Conservation (phyloP, 2,329 filamentous ascomycete genomes). For the Plectosphaerella sp. region DNA sequence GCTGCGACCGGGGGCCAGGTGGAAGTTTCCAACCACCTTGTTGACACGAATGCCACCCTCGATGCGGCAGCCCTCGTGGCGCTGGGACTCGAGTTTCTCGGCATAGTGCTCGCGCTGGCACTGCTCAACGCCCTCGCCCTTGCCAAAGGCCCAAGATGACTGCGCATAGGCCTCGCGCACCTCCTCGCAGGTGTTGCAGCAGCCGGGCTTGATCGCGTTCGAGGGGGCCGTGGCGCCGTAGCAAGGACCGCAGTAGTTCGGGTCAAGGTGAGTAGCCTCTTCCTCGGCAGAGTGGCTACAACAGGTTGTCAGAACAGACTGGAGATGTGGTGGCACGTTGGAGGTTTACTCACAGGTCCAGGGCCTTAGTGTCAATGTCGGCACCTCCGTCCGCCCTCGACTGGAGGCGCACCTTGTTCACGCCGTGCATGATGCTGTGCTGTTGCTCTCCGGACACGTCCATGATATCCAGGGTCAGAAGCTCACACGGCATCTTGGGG, state of each 20-base stretch:
- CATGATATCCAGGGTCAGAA: slow-evolving; percentile 97
- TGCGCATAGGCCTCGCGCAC: slow-evolving; percentile 90
- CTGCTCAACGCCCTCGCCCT: slow-evolving; percentile 89
- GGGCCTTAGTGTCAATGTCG: slow-evolving; percentile 64
- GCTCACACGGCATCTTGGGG: slow-evolving; percentile 87
- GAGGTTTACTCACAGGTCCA: slow-evolving; percentile 55
- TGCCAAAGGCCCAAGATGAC: slow-evolving; percentile 89
- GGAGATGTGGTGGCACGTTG: slow-evolving; percentile 9
- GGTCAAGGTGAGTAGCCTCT: slow-evolving; percentile 73
- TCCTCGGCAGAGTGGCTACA: slow-evolving; percentile 63
- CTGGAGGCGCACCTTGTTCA: slow-evolving; percentile 82
- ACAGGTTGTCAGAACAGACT: slow-evolving; percentile 6
- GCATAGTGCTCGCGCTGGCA: slow-evolving; percentile 92
- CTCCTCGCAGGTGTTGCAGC: slow-evolving; percentile 96
- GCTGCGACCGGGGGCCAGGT: slow-evolving; percentile 90
- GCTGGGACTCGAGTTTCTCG: slow-evolving; percentile 81
- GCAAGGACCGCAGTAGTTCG: slow-evolving; percentile 88
- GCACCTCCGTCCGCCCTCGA: slow-evolving; percentile 69
- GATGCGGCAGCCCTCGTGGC: slow-evolving; percentile 88
- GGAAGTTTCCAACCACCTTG: slow-evolving; percentile 98
- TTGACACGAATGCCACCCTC: slow-evolving; percentile 91
- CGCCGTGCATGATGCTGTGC: slow-evolving; percentile 86
- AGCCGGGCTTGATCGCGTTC: slow-evolving; percentile 73
- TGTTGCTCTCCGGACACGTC: slow-evolving; percentile 97
- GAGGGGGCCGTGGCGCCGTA: slow-evolving; percentile 76